Base-by-base conservation (phyloP, 805 yeast species). In the Scheffersomyces stipitis region DNA sequence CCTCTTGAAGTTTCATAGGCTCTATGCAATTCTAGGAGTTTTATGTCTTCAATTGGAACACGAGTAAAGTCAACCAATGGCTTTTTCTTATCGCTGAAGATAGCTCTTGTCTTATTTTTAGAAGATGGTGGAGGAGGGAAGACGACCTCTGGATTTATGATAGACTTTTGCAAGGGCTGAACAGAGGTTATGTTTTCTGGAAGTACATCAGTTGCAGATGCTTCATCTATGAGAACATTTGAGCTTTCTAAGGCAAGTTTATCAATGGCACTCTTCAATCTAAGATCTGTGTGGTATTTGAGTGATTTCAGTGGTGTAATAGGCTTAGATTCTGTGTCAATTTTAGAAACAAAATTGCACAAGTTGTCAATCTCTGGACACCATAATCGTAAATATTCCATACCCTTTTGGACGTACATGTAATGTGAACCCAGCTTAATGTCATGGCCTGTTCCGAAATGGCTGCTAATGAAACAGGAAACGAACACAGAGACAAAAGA, bases 41-140 rank as follows among this genome's bases (percentile, higher is more conserved):
- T 41, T n/a, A 48, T 29, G 23, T 57, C 65, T 6, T 40, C 40
- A 15, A 28, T 36, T 3, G 55, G 47, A 3, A 52, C 51, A 12
- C 71, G 46, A 9, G 58, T 39, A 31, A 65, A 59, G 40, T 62
- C 66, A 13, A 65, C 60, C 45, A 65, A 51, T 2, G 53, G 56
- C 33, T 51, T 54, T 27, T 46, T 38, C 31, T 51, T 51, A 6
- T 52, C 58, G 35, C 58, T 58, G 34, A 47, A 54, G 9, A 52
- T 45, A 3, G 60, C 60, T 26, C 46, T 41, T 3, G 55, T 46
- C 34, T 54, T 56, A 30, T 48, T 55, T 22, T 46, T 45, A 7
- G 60, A 49, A 10, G 49, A 40, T 5, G 53, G 45, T 5, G 60
- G 50, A 1, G 64, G 64, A 5, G 71, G 69, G 31, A 62, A 62